Base-by-base conservation (phyloP, 306 rosid species). In the Astragalus membranaceus region DNA sequence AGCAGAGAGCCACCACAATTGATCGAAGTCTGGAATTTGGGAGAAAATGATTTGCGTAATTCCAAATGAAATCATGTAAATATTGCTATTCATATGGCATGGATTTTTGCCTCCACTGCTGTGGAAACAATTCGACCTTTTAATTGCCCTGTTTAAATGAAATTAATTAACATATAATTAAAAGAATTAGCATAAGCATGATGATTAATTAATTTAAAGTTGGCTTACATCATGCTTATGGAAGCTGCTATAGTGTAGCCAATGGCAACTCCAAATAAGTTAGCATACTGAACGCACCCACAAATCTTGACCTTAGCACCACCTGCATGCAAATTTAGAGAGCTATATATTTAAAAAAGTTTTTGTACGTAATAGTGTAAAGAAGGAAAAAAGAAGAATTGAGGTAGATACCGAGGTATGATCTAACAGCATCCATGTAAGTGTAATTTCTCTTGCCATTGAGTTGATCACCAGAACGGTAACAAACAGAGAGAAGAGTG, bases 181-280 rank as follows among this genome's bases (percentile, higher is more conserved):
- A n/a, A n/a, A n/a, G n/a, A n/a, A n/a, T n/a, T n/a, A n/a, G n/a
- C n/a, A n/a, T n/a, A n/a, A n/a, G n/a, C n/a, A n/a, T n/a, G n/a
- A n/a, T n/a, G n/a, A n/a, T n/a, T n/a, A n/a, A n/a, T n/a, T n/a
- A n/a, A n/a, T n/a, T n/a, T n/a, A n/a, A n/a, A n/a, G n/a, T n/a
- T n/a, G n/a, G 13, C 96, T 82, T 61, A 94, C 98, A 88, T 91
- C 92, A 91, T 91, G 73, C 97, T 90, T 63, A 87, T 90, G 64
- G 96, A 87, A 50, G 97, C 88, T 16, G 97, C 95, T 56, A 94
- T 85, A 0, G 96, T 90, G 85, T 94, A 94, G 5, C 98, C 98
- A 74, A 94, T 57, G 54, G 85, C 82, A 7, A 88, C 85, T 5
- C 98, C 98, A 7, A 87, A 26, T 35, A 94, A 87, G 54, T 88